phyloP scores from a whole-genome alignment of 2,329 filamentous ascomycete species.

The Colletotrichum trifolii region DNA sequence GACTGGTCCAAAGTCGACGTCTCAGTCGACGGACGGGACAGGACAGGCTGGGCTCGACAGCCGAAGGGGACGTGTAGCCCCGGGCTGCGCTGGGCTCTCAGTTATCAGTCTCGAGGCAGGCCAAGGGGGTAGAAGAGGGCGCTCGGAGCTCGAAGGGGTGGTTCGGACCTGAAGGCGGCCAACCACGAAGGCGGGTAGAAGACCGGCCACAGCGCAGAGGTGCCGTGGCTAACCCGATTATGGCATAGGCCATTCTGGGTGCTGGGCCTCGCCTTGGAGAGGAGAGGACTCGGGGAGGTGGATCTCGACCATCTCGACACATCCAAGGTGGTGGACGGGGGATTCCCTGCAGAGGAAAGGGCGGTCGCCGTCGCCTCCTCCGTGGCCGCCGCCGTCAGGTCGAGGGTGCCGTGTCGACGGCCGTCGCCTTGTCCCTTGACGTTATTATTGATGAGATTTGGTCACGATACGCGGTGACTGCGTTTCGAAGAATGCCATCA shows the following conservation, averaged over 20 bases:
- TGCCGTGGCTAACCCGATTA: constrained; percentile 21
- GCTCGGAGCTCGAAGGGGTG: constrained; percentile 10
- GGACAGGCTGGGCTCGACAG: too few species aligned
- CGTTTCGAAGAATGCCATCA: not conserved
- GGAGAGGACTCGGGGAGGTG: constrained; percentile 7
- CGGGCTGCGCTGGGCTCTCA: not conserved
- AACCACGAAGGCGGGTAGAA: constrained; percentile 26
- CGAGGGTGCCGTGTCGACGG: not conserved
- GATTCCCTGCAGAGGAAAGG: constrained; percentile 33
- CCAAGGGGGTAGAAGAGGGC: constrained; percentile 10
- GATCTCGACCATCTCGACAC: constrained; percentile 6
- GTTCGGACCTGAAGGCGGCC: constrained; percentile 6
- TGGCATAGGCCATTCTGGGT: constrained; percentile 12
- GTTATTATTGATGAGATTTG: not conserved
- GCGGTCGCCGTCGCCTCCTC: constrained; percentile 33
- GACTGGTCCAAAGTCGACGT: too few species aligned
- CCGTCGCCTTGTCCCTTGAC: constrained; percentile 15
- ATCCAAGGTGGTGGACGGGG: constrained; percentile 10
- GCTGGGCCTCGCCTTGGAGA: not conserved
- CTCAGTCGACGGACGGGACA: too few species aligned
- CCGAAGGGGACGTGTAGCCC: not conserved
- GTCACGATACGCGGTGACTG: not conserved
- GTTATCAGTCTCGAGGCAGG: not conserved
- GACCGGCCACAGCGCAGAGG: constrained; percentile 15
- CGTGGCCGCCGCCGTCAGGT: constrained; percentile 13